Evolutionary conservation across 371 early-diverging fungal genomes (phyloP).

Genomic region (Rhizopus stolonifer): DNA sequence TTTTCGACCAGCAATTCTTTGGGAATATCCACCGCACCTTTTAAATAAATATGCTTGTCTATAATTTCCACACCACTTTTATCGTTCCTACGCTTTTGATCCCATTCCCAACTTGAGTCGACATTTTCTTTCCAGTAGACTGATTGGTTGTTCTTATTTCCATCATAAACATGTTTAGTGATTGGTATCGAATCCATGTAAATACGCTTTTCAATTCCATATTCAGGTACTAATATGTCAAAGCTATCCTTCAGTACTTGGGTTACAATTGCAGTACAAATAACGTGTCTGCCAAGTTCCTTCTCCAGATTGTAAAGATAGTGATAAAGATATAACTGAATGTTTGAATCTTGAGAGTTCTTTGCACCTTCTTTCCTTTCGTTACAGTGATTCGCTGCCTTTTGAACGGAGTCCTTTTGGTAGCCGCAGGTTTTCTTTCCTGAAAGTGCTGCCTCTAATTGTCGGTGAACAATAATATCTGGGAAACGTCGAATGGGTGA

Average conservation of each 20-base stretch:
- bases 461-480: conserved; percentile 98
- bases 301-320: conserved; percentile 52
- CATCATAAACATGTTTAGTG: conserved; percentile 47
- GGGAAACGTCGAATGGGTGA: conserved; percentile 99
- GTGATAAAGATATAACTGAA: conserved; percentile 71
- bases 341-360: conserved; percentile 82
- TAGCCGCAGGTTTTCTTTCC: conserved; percentile 37
- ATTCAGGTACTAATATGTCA: conserved; percentile 74
- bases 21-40: conserved; percentile 15
- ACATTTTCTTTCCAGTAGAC: conserved; percentile 52
- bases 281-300: conserved; percentile 29
- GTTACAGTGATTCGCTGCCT: conserved; percentile 77
- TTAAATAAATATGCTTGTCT: conserved; percentile 20
- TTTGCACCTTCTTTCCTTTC: conserved; percentile 76
- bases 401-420: conserved; percentile 45
- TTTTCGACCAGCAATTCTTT: conserved; percentile 11
- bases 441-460: conserved; percentile 56
- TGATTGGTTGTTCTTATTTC: conserved; percentile 25
- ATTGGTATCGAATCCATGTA: conserved; percentile 60
- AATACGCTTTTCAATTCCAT: conserved; percentile 73
- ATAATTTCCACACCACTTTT: conserved; percentile 6
- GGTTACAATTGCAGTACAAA: conserved; percentile 53
- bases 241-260: conserved; percentile 53
- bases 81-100: conserved; percentile 8
- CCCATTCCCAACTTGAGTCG: conserved; percentile 14